Percentiles rank a stretch among this genome's conserved stretches.
phyloP scores from a whole-genome alignment of 192 early-diverging fungal genomes.

The Diversispora epigaea region DNA sequence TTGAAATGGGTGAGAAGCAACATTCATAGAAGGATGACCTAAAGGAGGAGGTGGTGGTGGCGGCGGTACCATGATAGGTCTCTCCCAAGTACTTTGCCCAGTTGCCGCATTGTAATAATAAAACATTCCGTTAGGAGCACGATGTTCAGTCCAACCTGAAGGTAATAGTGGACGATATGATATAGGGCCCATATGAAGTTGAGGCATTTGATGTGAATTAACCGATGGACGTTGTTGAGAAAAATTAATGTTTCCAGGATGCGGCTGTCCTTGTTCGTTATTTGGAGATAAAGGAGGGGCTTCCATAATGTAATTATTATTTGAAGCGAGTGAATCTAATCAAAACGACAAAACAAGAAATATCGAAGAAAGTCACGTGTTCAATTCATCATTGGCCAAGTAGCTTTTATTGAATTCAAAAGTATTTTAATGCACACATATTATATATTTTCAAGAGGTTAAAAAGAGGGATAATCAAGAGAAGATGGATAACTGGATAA shows the following conservation, averaged over 20 bases:
- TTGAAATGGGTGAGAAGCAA: constrained; percentile 33
- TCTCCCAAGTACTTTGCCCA: constrained; percentile 69
- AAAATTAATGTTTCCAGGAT: background rate
- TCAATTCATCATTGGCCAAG: too few relatives aligned
- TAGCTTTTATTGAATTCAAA: too few relatives aligned
- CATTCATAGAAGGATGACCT: constrained; percentile 34
- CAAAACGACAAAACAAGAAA: too few relatives aligned
- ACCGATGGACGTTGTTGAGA: background rate
- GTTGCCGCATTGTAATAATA: constrained; percentile 77
- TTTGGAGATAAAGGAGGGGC: background rate
- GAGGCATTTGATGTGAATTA: background rate
- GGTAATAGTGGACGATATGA: constrained; percentile 40
- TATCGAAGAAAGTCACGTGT: too few relatives aligned
- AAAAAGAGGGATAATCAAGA: too few relatives aligned
- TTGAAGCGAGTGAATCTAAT: too few relatives aligned
- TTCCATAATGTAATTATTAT: background rate
- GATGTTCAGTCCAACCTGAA: constrained; percentile 62
- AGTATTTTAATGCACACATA: too few relatives aligned
- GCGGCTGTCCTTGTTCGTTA: constrained; percentile 7
- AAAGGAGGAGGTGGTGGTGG: constrained; percentile 33
- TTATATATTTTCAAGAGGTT: too few relatives aligned
- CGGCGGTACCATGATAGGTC: constrained; percentile 39
- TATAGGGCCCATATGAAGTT: constrained; percentile 5
- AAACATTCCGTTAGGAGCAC: constrained; percentile 58
- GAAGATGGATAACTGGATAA: too few relatives aligned